phyloP scores from a whole-genome alignment of 352 stramenopile genomes.

The Phytopythium vexans region DNA sequence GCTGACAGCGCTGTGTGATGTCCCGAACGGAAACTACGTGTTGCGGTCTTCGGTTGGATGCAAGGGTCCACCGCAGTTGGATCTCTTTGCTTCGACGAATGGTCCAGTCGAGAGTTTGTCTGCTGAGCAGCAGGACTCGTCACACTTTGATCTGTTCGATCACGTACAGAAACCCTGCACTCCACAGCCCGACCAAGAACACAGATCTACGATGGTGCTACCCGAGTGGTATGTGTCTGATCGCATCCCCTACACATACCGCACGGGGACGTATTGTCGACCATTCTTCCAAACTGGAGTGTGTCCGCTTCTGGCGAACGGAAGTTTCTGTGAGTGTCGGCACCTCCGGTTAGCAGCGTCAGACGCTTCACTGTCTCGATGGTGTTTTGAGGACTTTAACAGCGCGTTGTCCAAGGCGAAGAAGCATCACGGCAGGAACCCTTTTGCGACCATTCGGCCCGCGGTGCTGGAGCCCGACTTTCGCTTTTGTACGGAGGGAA shows the following conservation, averaged over 20 bases:
- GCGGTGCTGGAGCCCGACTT: constrained; percentile 23
- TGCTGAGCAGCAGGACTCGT: neutral
- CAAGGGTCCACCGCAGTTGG: neutral
- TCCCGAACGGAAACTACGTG: constrained; percentile 38
- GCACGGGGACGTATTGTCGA: constrained; percentile 47
- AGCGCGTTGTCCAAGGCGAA: constrained; percentile 20
- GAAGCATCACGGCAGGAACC: too few species aligned
- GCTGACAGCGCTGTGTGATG: constrained; percentile 21
- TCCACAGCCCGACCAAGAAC: constrained; percentile 3
- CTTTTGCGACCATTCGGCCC: neutral
- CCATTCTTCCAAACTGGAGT: constrained; percentile 42
- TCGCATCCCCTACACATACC: constrained; percentile 57
- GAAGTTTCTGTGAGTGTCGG: constrained; percentile 31
- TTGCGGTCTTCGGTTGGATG: constrained; percentile 10
- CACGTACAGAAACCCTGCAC: constrained; percentile 14
- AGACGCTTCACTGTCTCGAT: constrained; percentile 9
- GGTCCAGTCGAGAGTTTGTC: neutral
- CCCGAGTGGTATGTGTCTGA: constrained; percentile 43
- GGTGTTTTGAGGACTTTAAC: constrained; percentile 40
- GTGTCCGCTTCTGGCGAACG: constrained; percentile 30
- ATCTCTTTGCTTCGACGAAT: constrained; percentile 7
- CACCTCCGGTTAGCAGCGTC: constrained; percentile 27
- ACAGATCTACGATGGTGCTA: constrained; percentile 14
- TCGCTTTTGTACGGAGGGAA: constrained; percentile 35
- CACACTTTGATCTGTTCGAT: constrained; percentile 37